Evolutionary conservation across 768 basidiomycete species (phyloP).

Genomic region (Clathrus columnatus): DNA sequence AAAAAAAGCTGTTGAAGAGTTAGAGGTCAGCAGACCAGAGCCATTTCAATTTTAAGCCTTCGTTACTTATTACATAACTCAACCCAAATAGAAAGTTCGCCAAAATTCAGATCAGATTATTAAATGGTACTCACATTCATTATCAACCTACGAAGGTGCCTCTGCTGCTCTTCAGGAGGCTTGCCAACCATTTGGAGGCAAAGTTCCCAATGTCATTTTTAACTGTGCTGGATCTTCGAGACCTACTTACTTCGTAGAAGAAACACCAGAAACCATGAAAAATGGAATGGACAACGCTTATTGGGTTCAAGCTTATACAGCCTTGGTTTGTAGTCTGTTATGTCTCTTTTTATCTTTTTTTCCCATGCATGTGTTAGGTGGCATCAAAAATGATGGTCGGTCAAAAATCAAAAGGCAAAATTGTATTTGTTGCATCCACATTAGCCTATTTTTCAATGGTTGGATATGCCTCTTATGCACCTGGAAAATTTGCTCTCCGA

Average conservation of each 20-base stretch:
- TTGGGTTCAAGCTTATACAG: constrained; percentile 46
- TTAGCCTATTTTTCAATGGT: constrained; percentile 68
- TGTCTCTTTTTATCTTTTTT: not conserved
- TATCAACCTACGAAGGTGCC: constrained; percentile 45
- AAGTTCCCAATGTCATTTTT: constrained; percentile 68
- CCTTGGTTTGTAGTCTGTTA: constrained; percentile 34
- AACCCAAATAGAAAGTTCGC: constrained; percentile 53
- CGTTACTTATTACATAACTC: not conserved
- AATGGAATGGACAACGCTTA: constrained; percentile 50
- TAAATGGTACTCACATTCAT: constrained; percentile 54
- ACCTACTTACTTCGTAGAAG: constrained; percentile 71
- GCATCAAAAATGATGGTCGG: constrained; percentile 58
- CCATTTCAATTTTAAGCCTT: not conserved
- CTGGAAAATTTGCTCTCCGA: constrained; percentile 78
- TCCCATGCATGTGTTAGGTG: no score
- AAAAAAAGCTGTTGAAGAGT: constrained; percentile 43
- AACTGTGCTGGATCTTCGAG: constrained; percentile 66
- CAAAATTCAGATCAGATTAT: constrained; percentile 52
- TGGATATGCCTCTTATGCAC: constrained; percentile 74
- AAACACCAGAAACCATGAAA: constrained; percentile 47
- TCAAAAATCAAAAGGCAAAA: constrained; percentile 51
- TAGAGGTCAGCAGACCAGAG: constrained; percentile 46
- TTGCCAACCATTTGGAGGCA: constrained; percentile 41
- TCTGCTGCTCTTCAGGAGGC: constrained; percentile 55
- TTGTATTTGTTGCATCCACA: constrained; percentile 68